Evolutionary conservation across 768 basidiomycete genomes (phyloP), one percentile per base, ranked within the genome.

Genomic region (Mycena capillaripes): DNA sequence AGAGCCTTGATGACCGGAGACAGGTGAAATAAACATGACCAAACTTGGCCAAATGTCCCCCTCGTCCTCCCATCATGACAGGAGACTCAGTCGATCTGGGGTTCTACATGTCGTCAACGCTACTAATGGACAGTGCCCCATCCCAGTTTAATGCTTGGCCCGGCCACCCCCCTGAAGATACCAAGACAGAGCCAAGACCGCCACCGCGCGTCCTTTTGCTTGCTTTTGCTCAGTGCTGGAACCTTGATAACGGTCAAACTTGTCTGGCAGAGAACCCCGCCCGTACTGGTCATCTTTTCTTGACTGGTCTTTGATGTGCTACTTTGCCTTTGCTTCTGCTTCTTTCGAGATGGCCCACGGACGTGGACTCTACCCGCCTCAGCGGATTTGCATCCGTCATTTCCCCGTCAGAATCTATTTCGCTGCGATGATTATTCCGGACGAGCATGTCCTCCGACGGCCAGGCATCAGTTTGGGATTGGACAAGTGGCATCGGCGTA

Each of bases 401-500:
- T n/a, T n/a, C n/a, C n/a, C 52, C 44, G 44, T 58, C 53, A 34
- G 25, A 63, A 30, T 40, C 32, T 4, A 32, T 52, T 4, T 30
- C 34, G 36, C 21, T 2, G 38, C 55, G 19, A 21, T 32, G 25
- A 62, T 64, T 56, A 25, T 29, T 8, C 44, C 69, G 50, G 53
- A 29, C 17, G 38, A 12, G 44, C 19, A 29, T 12, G 19, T 2
- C 29, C 40, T 55, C 69, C 27, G 60, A 62, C 16, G 42, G n/a
- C 25, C 38, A 9, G 32, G 32, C 56, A 64, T 48, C 69, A 44
- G 36, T 32, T 29, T 34, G 23, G 55, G 17, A 60, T 61, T 44
- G 56, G 61, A 50, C 38, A 65, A 70, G 62, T 61, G 71, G 65
- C 65, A 71, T 62, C 70, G 50, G 65, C 46, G 14, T 67, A 62